These are phyloP conservation scores for Talaromyces borbonicus DNA, from an alignment of 495 filamentous ascomycete genomes.

Conservation along the genomic window DNA sequence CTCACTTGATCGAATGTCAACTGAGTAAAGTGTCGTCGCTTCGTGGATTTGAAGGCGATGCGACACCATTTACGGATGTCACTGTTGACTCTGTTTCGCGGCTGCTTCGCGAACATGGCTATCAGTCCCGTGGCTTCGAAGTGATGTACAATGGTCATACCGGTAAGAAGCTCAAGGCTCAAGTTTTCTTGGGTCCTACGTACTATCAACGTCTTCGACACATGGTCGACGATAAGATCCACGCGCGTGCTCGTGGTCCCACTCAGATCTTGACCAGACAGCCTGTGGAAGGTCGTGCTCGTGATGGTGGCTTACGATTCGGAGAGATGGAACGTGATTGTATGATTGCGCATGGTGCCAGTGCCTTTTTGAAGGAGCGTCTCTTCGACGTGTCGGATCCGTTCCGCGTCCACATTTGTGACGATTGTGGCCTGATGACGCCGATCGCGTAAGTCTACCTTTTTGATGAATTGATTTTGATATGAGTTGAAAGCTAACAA, in stretches of 20 bases:
- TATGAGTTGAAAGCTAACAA: constrained; percentile 14
- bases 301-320: constrained; percentile 97
- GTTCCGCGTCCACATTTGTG: constrained; percentile 97
- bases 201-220: constrained; percentile 98
- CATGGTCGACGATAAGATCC: constrained; percentile 99
- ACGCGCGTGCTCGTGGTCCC: constrained; percentile 88
- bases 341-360: constrained; percentile 98
- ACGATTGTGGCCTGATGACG: constrained; percentile 98
- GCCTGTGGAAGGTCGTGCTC: constrained; percentile 95
- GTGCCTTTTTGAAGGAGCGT: constrained; percentile 92
- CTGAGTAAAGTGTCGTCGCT: constrained; percentile 89
- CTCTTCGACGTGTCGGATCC: constrained; percentile 96
- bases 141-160: constrained; percentile 99
- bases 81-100: constrained; percentile 90
- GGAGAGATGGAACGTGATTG: constrained; percentile 99
- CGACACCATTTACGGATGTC: constrained; percentile 95
- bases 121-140: constrained; percentile 94
- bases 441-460: constrained; percentile 80
- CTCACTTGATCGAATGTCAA: constrained; percentile 98
- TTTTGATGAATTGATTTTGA: background rate
- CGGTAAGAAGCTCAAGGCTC: constrained; percentile 79
- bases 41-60: constrained; percentile 88
- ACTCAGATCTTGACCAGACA: constrained; percentile 96
- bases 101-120: constrained; percentile 83
- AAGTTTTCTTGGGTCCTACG: constrained; percentile 94